Percentiles rank a stretch among this genome's conserved stretches.
phyloP scores from a whole-genome alignment of 140 eudicot species.

The Anethum foeniculum region DNA sequence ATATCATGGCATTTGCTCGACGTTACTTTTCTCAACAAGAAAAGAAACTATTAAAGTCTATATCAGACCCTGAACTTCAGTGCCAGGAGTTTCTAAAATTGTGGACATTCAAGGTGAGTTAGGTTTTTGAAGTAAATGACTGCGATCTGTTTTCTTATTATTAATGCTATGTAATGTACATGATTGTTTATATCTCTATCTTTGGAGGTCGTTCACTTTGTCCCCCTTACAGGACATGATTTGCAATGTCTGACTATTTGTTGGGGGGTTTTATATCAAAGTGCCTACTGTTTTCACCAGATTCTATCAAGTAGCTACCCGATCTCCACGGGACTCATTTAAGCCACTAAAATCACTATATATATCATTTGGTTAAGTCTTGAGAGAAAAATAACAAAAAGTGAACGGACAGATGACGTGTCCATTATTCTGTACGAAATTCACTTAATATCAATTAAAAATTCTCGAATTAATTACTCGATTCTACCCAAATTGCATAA shows the following conservation, averaged over 20 bases:
- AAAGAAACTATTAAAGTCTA: conserved; percentile 37
- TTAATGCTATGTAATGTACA: background rate
- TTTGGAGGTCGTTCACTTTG: background rate
- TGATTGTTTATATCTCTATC: background rate
- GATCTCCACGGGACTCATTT: too few relatives aligned
- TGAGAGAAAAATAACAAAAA: too few relatives aligned
- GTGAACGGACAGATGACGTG: too few relatives aligned
- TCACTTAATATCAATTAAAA: too few relatives aligned
- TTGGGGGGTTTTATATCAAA: too few relatives aligned
- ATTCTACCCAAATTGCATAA: too few relatives aligned
- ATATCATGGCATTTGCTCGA: conserved; percentile 54
- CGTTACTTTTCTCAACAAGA: conserved; percentile 61
- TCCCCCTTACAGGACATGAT: background rate
- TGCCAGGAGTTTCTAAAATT: conserved; percentile 62
- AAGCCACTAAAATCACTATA: too few relatives aligned
- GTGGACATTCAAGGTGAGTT: conserved; percentile 81
- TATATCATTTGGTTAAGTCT: too few relatives aligned
- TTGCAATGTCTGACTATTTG: background rate
- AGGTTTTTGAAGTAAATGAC: background rate
- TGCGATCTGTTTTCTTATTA: background rate
- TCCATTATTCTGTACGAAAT: too few relatives aligned
- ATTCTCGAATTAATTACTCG: too few relatives aligned
- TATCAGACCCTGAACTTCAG: conserved; percentile 58
- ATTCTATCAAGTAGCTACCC: too few relatives aligned
- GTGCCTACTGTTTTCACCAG: too few relatives aligned